Evolutionary conservation across 805 yeast genomes (phyloP).

Genomic region (Saturnispora gosingensis): DNA sequence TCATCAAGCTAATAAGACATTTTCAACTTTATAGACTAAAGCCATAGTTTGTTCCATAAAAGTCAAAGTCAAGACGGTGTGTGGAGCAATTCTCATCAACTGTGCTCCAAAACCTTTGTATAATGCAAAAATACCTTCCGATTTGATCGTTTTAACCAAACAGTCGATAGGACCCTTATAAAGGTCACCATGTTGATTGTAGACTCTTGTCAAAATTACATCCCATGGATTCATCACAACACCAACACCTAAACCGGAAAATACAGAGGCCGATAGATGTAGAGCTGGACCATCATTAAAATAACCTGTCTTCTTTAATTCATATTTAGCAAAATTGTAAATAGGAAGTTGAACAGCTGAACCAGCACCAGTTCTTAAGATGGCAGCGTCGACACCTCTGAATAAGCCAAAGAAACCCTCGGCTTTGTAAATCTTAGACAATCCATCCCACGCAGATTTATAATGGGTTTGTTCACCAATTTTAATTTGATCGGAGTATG

Average conservation of each 20-base stretch:
- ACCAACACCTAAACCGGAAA: constrained; percentile 87
- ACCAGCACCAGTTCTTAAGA: constrained; percentile 89
- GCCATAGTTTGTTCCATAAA: constrained; percentile 95
- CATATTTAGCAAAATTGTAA: constrained; percentile 67
- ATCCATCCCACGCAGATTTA: constrained; percentile 57
- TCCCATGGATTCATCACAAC: constrained; percentile 98
- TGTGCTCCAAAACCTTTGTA: constrained; percentile 97
- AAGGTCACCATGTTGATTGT: constrained; percentile 70
- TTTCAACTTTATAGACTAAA: constrained; percentile 36
- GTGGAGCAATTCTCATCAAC: constrained; percentile 86
- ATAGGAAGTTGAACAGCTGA: constrained; percentile 92
- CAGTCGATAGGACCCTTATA: constrained; percentile 89
- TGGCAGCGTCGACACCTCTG: constrained; percentile 92
- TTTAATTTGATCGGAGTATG: constrained; percentile 55
- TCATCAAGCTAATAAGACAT: constrained; percentile 15
- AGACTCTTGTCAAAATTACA: constrained; percentile 87
- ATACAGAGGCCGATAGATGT: constrained; percentile 65
- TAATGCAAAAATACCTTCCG: constrained; percentile 81
- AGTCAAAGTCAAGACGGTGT: constrained; percentile 79
- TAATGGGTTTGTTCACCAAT: constrained; percentile 94
- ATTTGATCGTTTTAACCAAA: constrained; percentile 64
- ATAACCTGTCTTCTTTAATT: constrained; percentile 43
- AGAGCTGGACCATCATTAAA: constrained; percentile 56
- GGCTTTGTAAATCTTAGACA: constrained; percentile 45
- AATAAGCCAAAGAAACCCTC: constrained; percentile 77